These are phyloP conservation scores for Fagopyrum esculentum DNA, from an alignment of 148 eudicot species.

Conservation along the genomic window DNA sequence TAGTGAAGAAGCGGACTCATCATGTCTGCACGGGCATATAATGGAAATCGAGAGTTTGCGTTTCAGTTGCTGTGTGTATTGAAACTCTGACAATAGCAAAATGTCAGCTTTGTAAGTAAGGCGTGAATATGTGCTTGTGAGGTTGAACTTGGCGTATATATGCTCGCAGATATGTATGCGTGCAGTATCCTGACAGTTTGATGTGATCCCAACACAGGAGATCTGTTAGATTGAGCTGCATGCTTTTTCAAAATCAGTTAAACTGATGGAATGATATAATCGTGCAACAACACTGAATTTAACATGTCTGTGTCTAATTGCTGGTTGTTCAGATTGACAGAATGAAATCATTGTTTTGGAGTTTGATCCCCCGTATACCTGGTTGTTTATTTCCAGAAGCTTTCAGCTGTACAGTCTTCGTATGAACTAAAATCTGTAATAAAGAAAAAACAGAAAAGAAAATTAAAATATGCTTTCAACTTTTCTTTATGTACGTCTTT, in stretches of 20 bases:
- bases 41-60: not conserved
- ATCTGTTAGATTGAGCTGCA: not conserved
- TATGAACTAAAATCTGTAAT: not conserved
- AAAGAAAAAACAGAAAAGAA: not conserved
- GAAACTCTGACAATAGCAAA: not conserved
- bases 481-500: not conserved
- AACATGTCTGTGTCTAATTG: not conserved
- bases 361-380: not conserved
- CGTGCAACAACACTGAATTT: conserved; percentile 7
- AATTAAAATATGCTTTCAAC: not conserved
- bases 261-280: not conserved
- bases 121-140: not conserved
- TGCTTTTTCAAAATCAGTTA: not conserved
- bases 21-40: not conserved
- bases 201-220: not conserved
- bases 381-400: not conserved
- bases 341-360: not conserved
- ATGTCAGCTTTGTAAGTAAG: not conserved
- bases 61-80: not conserved
- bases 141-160: not conserved
- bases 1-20: not conserved
- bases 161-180: not conserved
- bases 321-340: not conserved
- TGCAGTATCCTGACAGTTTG: not conserved
- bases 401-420: not conserved